These are phyloP conservation scores for Pisolithus albus DNA, from an alignment of 768 basidiomycete species.

Conservation along the genomic window DNA sequence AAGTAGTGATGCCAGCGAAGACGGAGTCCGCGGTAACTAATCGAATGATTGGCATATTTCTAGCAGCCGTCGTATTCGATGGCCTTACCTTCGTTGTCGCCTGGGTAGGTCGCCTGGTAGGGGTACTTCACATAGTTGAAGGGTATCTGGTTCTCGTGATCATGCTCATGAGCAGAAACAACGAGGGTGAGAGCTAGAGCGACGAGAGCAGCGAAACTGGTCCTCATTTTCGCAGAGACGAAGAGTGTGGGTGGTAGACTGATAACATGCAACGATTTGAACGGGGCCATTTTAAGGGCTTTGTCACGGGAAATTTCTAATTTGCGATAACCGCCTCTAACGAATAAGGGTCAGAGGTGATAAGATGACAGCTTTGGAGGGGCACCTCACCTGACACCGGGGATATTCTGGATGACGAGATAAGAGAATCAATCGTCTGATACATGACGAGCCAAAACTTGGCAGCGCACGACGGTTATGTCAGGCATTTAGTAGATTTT, in stretches of 20 bases:
- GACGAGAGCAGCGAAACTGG: constrained; percentile 18
- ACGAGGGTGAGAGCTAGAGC: constrained; percentile 19
- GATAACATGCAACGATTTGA: background rate
- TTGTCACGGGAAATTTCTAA: constrained; percentile 22
- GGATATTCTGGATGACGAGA: background rate
- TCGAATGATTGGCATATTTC: background rate
- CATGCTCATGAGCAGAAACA: constrained; percentile 33
- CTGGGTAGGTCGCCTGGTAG: constrained; percentile 51
- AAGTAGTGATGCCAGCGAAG: constrained; percentile 79
- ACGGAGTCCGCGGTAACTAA: constrained; percentile 69
- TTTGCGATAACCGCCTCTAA: constrained; percentile 7
- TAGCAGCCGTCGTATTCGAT: background rate
- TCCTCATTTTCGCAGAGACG: constrained; percentile 15
- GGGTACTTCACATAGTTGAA: constrained; percentile 64
- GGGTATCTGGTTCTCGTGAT: constrained; percentile 51
- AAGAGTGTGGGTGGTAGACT: background rate
- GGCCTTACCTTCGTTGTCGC: constrained; percentile 49
- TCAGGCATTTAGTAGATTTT: background rate
- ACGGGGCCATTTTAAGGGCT: constrained; percentile 13
- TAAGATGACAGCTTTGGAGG: constrained; percentile 6
- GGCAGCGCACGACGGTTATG: background rate
- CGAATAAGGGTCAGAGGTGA: constrained; percentile 10
- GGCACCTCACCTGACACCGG: constrained; percentile 21
- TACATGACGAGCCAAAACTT: background rate
- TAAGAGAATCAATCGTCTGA: background rate